A percentile compares a stretch with the other conserved stretches of the same genome.
Conservation (phyloP, 768 basidiomycete species). For the Vararia minispora region DNA sequence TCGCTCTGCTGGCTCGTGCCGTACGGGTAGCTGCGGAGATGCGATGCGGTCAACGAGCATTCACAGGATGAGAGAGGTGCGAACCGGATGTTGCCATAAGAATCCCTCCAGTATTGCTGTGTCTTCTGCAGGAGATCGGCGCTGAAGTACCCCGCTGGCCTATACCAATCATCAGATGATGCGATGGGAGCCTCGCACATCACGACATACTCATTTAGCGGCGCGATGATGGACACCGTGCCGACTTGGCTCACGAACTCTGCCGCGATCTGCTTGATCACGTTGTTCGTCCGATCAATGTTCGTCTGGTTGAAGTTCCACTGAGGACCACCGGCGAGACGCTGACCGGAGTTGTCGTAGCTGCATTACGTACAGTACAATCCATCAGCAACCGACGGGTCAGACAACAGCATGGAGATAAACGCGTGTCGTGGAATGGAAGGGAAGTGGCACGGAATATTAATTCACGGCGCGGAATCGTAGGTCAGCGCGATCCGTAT, state of each 20-base stretch:
- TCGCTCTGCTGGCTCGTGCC: constrained; percentile 37
- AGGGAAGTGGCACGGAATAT: too few species aligned
- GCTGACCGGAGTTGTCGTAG: constrained; percentile 76
- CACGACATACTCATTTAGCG: constrained; percentile 60
- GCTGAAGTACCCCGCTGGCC: constrained; percentile 65
- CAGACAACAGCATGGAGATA: too few species aligned
- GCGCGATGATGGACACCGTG: constrained; percentile 58
- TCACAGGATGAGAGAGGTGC: constrained; percentile 1
- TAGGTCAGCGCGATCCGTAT: too few species aligned
- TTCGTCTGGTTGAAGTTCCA: constrained; percentile 65
- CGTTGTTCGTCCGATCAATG: constrained; percentile 50
- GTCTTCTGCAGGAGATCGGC: constrained; percentile 36
- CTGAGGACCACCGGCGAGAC: constrained; percentile 39
- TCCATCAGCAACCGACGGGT: too few species aligned
- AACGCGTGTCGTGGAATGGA: not conserved
- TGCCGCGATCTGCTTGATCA: constrained; percentile 52
- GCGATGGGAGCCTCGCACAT: not conserved
- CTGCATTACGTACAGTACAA: too few species aligned
- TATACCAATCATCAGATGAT: constrained; percentile 17
- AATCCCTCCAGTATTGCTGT: constrained; percentile 60
- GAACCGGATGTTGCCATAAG: constrained; percentile 65
- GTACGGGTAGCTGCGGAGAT: constrained; percentile 30
- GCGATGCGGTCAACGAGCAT: constrained; percentile 11
- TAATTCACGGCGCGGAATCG: too few species aligned
- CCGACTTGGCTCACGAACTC: constrained; percentile 42